Conservation (phyloP, 371 early-diverging fungal genomes). For the Dichotomocladium elegans region DNA sequence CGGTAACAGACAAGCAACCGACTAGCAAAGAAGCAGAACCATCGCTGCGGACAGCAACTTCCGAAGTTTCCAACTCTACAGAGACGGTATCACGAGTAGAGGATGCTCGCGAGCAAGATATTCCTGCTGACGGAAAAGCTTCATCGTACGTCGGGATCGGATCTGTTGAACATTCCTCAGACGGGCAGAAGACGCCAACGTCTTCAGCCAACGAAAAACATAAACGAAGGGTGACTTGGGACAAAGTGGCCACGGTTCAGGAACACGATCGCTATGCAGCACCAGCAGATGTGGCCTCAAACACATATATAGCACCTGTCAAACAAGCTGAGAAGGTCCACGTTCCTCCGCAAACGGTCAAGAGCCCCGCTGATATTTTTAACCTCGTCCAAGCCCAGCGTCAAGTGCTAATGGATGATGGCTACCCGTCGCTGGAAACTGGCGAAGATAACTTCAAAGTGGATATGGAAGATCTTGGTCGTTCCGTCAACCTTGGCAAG, state of each 20-base stretch:
- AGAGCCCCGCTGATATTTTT: constrained; percentile 34
- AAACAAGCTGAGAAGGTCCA: constrained; percentile 11
- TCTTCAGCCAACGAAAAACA: neutral
- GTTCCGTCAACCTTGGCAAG: constrained; percentile 5
- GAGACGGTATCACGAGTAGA: too few species aligned
- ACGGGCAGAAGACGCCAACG: too few species aligned
- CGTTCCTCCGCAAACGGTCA: neutral
- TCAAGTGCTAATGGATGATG: constrained; percentile 14
- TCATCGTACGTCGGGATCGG: too few species aligned
- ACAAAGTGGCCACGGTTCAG: constrained; percentile 22
- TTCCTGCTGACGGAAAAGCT: too few species aligned
- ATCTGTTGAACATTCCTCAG: too few species aligned
- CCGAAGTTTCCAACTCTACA: too few species aligned
- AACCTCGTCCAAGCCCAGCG: constrained; percentile 15
- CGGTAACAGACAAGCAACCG: too few species aligned
- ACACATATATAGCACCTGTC: constrained; percentile 26
- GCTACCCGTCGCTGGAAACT: constrained; percentile 26
- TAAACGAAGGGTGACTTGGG: constrained; percentile 27
- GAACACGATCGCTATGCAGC: constrained; percentile 32
- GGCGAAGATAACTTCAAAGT: constrained; percentile 6
- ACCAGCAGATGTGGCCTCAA: constrained; percentile 17
- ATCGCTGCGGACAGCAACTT: too few species aligned
- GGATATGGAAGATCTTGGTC: constrained; percentile 18
- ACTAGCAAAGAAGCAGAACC: constrained; percentile 13
- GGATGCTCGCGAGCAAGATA: too few species aligned